Base-by-base conservation (phyloP, 2,329 filamentous ascomycete species). In the Aspergillus intermedius region DNA sequence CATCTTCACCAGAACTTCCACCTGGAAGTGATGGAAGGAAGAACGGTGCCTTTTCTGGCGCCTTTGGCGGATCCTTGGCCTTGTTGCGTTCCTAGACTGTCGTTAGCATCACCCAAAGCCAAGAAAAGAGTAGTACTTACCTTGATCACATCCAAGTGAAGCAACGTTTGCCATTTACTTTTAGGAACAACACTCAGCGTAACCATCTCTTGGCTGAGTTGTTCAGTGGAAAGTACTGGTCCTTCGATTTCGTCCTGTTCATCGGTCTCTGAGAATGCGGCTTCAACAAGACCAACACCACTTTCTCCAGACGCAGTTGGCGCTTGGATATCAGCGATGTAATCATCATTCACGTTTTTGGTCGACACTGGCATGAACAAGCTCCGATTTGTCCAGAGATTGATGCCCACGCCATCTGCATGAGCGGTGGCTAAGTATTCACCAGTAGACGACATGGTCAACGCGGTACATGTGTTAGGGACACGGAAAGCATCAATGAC, bases 371-470 rank as follows among this genome's bases (percentile, higher is more conserved):
- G 90, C 48, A 84, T 87, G 75, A 95, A 98, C 1, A 97, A 76
- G 0, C 87, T 86, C 62, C 88, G 88, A 70, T 98, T 98, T 19
- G 88, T 96, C 91, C 93, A 98, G 43, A 98, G 81, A 57, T 88
- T 85, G n/a, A 98, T 85, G 10, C 93, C 93, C 1, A 95, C 80
- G 54, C 85, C 83, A 49, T 86, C 87, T 47, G 89, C 82, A 46
- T 90, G 84, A 0, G 90, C 86, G 3, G 91, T 93, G 3, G 93
- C 93, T n/a, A 98, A 79, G 60, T 90, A 97, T 62, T 98, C 93
- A 12, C 91, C 93, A 0, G 89, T 95, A 1, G 78, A 77, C 0
- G 93, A 95, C 75, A 97, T 95, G 6, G 91, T 83, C 10, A 98
- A 75, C 2, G 89, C 85, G 13, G 84, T 93, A 66, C 91, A 95